Evolutionary conservation across 345 rosid genomes (phyloP), one percentile per base, ranked within the genome.

Genomic region (Trapa incisa): DNA sequence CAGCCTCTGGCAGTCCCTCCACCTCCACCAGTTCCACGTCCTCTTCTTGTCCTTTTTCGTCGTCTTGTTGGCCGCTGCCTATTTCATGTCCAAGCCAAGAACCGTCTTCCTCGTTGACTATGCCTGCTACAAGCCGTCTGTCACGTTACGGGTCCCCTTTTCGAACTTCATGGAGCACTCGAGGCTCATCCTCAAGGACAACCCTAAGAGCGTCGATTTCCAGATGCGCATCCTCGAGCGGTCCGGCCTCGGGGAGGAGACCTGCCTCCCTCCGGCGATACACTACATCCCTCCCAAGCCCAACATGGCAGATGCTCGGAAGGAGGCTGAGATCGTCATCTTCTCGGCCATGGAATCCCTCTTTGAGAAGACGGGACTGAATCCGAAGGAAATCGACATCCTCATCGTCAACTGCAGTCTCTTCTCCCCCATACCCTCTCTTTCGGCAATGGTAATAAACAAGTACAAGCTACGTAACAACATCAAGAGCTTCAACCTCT

Each of bases 401-500:
- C 83, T 89, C 47, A 83, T 89, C 5, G 86, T 85, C 16, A 89
- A 89, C 29, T 22, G 29, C 29, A 22, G 29, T 22, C 29, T 22
- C 29, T 22, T 22, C 29, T 22, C 29, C 29, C 32, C 96, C 0
- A 22, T 22, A 22, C 96, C 96, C 3, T 89, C 92, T 0, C 73
- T 87, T 33, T 83, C 96, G 0, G 90, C 96, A 41, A 87, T 89
- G 96, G 81, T 89, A 43, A 85, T 89, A 48, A 89, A 89, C 68
- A 87, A 83, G 67, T 89, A 83, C 76, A 85, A 84, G 80, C 80
- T 89, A 33, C 76, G 92, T 65, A 89, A 92, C 70, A 87, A 89
- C 64, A 82, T 22, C 29, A 22, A 22, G 29, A 22, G 29, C 29
- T 22, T 22, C 29, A 22, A 22, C 29, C 29, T 22, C 2, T 87